Conservation (phyloP, 371 early-diverging fungal species). For the Funneliformis caledonium region DNA sequence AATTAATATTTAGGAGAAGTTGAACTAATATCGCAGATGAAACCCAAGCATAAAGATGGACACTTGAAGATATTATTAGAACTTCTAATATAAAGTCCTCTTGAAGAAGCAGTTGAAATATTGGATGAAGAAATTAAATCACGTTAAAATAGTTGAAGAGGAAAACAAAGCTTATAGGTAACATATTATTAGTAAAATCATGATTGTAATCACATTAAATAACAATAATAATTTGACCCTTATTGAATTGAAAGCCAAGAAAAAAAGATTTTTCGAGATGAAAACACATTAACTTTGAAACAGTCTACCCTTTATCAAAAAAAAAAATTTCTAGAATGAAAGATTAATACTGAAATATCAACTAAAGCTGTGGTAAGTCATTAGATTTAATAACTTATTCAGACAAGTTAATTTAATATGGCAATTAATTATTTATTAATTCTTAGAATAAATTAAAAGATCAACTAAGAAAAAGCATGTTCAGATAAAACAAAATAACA, state of each 20-base stretch:
- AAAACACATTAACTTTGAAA: slow-evolving; percentile 66
- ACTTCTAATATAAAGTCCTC: slow-evolving; percentile 75
- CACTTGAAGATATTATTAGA: slow-evolving; percentile 99
- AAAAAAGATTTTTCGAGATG: slow-evolving; percentile 51
- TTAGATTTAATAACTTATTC: neutral
- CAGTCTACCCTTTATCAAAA: slow-evolving; percentile 69
- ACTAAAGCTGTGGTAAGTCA: slow-evolving; percentile 54
- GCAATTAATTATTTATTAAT: no score
- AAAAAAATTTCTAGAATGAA: slow-evolving; percentile 59
- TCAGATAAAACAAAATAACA: slow-evolving; percentile 60
- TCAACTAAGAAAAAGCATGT: slow-evolving; percentile 59
- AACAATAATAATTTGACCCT: neutral
- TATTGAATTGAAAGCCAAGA: slow-evolving; percentile 58
- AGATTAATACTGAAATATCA: slow-evolving; percentile 45
- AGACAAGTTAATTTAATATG: neutral
- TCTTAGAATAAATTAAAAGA: no score
- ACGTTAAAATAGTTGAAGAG: slow-evolving; percentile 66
- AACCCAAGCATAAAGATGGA: slow-evolving; percentile 97
- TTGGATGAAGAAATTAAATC: slow-evolving; percentile 75
- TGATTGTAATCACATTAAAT: neutral
- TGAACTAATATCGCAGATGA: slow-evolving; percentile 99
- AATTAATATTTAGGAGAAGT: slow-evolving; percentile 87
- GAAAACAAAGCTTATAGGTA: slow-evolving; percentile 43
- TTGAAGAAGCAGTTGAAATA: slow-evolving; percentile 68
- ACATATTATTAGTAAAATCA: neutral